Conservation (phyloP, 495 filamentous ascomycete genomes). For the Schizothecium vesticola region DNA sequence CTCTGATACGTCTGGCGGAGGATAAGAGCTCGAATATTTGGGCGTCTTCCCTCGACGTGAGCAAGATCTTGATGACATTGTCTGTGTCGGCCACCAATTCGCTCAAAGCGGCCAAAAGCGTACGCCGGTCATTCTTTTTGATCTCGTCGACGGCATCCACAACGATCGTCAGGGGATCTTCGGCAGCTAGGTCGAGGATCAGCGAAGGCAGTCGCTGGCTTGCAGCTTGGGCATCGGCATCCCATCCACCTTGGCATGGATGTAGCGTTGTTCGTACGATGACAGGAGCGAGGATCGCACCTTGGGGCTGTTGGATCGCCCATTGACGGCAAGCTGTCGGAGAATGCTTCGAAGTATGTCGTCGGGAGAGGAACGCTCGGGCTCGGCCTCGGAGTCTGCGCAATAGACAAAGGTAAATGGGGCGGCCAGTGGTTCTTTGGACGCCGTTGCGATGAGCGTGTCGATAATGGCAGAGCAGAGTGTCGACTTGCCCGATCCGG, state of each 20-base stretch:
- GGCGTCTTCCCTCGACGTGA: not conserved
- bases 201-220: not conserved
- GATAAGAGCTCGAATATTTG: not conserved
- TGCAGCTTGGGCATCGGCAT: not conserved
- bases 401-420: not conserved
- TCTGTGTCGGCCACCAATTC: not conserved
- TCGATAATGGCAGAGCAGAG: not conserved
- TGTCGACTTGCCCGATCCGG: not conserved
- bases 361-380: not conserved
- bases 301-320: not conserved
- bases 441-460: not conserved
- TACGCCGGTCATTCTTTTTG: not conserved
- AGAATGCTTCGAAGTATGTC: not conserved
- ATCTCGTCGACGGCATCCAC: not conserved
- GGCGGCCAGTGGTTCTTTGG: not conserved
- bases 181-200: not conserved
- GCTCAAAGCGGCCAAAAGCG: not conserved
- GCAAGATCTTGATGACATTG: not conserved
- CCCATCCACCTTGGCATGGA: not conserved
- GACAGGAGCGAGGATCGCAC: not conserved
- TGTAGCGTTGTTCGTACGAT: not conserved
- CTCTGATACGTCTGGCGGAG: not conserved
- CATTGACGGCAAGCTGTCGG: not conserved
- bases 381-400: not conserved
- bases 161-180: not conserved